These are phyloP conservation scores for Aspergillus leporis DNA, from an alignment of 495 filamentous ascomycete species.

Conservation along the genomic window DNA sequence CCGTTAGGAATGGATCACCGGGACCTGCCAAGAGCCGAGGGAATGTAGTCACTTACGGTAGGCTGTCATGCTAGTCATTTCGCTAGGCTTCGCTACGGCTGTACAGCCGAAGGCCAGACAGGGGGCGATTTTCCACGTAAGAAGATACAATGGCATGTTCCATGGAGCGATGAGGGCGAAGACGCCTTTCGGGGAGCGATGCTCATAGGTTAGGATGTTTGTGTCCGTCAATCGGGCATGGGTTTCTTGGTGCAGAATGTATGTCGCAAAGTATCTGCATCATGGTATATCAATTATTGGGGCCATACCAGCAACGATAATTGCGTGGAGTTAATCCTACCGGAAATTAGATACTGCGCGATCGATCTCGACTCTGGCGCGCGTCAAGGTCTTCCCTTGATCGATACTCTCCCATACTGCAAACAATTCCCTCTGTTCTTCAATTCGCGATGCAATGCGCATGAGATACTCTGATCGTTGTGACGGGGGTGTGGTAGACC, in stretches of 20 bases:
- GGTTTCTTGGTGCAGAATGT: constrained; percentile 23
- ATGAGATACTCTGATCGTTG: constrained; percentile 17
- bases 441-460: constrained; percentile 13
- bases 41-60: constrained; percentile 13
- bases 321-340: background rate
- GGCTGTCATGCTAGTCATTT: constrained; percentile 22
- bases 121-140: constrained; percentile 42
- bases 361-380: constrained; percentile 23
- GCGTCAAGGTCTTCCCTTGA: constrained; percentile 20
- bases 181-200: constrained; percentile 22
- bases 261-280: constrained; percentile 22
- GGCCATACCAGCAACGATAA: background rate
- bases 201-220: constrained; percentile 21
- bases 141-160: constrained; percentile 27
- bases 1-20: background rate
- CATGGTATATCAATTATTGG: background rate
- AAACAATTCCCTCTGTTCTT: constrained; percentile 18
- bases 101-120: constrained; percentile 48
- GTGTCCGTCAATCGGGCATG: constrained; percentile 15
- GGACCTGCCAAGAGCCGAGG: background rate
- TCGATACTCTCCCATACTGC: constrained; percentile 24
- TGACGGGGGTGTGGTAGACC: constrained; percentile 15
- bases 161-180: constrained; percentile 24
- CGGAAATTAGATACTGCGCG: constrained; percentile 24
- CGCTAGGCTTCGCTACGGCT: constrained; percentile 26